Evolutionary conservation across 371 early-diverging fungal genomes (phyloP), one percentile per base, ranked within the genome.

Genomic region (Rhizopus arrhizus): DNA sequence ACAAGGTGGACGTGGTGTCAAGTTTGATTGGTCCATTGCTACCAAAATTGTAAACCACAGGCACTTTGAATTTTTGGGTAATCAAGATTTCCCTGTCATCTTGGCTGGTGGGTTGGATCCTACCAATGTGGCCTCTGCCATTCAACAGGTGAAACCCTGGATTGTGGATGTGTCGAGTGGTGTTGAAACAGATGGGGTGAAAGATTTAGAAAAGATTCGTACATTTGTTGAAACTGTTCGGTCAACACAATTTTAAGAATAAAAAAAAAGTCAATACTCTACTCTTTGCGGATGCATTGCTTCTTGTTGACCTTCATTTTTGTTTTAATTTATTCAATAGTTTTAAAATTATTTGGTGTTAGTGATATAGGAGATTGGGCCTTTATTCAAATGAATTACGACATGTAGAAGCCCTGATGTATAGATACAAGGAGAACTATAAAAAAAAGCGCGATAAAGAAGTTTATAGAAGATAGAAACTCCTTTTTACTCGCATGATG

Each of bases 91-190:
- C 62, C 91, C 91, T 16, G 69, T 95, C 31, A 73, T 93, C 59
- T 65, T 98, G 58, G 96, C 96, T 0, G 97, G 98, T 36, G 97
- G 98, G n/a, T 66, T 98, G 64, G 86, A 83, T 28, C 88, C 90
- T 3, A 80, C 86, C 5, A 98, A 96, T 67, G 95, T 96, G 6
- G 73, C 66, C 0, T 73, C 84, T 34, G 94, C 94, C 0, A 77
- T 94, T 29, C 69, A 63, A 4, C 76, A 79, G 42, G 90, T 89
- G 3, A 72, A 81, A 32, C 94, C 95, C 5, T 91, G 89, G 90
- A 88, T 86, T 16, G 96, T 96, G 22, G 98, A 98, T 82, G 94
- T 96, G 9, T 90, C 92, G 6, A 92, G 92, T 35, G 98, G 97
- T 28, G 91, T 95, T 0, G 95, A 95, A 68, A 86, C 86, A 16